Percentiles rank a stretch among this genome's conserved stretches.
phyloP scores from a whole-genome alignment of 495 filamentous ascomycete genomes.

The Aspergillus coremiiformis region DNA sequence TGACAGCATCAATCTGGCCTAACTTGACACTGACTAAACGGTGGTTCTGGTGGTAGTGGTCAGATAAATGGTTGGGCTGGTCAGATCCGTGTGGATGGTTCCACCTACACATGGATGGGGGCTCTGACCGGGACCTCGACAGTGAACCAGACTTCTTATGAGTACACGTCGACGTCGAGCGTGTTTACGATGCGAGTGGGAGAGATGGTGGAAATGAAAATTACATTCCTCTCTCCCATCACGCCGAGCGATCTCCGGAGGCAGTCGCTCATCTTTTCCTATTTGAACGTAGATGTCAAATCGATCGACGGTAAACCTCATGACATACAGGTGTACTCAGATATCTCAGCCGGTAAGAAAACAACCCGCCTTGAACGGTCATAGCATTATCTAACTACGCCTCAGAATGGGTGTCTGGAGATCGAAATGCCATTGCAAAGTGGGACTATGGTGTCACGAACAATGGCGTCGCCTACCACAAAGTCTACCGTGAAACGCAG shows the following conservation, averaged over 20 bases:
- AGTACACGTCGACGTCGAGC: conserved; percentile 53
- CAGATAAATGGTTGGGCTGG: conserved; percentile 49
- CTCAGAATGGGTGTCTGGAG: conserved; percentile 52
- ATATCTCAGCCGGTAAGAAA: conserved; percentile 49
- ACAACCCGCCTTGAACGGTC: not conserved
- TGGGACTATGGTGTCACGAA: conserved; percentile 46
- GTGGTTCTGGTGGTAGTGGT: conserved; percentile 26
- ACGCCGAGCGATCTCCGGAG: conserved; percentile 49
- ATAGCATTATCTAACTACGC: conserved; percentile 8
- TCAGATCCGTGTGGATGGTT: conserved; percentile 49
- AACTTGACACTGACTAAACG: not conserved
- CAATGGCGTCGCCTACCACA: conserved; percentile 45
- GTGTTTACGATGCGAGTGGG: conserved; percentile 48
- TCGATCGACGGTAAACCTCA: conserved; percentile 47
- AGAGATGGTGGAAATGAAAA: conserved; percentile 41
- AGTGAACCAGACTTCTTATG: conserved; percentile 45
- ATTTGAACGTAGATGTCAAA: conserved; percentile 45
- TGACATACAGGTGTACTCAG: conserved; percentile 52
- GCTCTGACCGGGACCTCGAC: conserved; percentile 32
- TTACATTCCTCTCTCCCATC: conserved; percentile 52
- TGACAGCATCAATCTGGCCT: not conserved
- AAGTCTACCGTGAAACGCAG: conserved; percentile 45
- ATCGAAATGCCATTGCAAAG: conserved; percentile 40
- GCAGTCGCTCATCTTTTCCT: conserved; percentile 50
- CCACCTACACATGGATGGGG: conserved; percentile 54